Percentiles rank a stretch among this genome's conserved stretches.
These are phyloP conservation scores for Hypoxylon sp. DNA, from an alignment of 2,329 filamentous ascomycete genomes.

Conservation along the genomic window DNA sequence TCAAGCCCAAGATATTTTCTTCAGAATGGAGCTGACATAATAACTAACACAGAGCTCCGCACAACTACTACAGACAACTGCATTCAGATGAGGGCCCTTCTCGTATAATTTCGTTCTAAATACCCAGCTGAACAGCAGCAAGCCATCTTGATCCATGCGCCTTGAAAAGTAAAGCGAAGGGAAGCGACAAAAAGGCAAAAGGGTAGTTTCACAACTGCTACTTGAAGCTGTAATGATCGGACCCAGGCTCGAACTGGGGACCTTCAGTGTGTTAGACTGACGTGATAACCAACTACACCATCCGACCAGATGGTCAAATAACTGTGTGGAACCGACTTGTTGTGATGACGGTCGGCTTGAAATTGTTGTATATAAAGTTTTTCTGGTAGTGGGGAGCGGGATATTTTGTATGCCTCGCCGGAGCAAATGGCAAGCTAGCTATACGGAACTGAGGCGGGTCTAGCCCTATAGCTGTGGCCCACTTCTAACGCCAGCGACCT, in stretches of 20 bases:
- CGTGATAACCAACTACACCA: constrained; percentile 65
- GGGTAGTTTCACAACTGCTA: background rate
- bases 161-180: background rate
- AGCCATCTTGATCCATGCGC: background rate
- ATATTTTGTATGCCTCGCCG: background rate
- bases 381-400: background rate
- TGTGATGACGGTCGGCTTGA: background rate
- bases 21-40: no score
- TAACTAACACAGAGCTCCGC: no score
- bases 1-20: no score
- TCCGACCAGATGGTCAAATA: constrained; percentile 46
- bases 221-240: constrained; percentile 45
- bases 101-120: background rate
- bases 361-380: background rate
- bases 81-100: no score
- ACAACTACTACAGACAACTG: no score
- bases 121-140: background rate
- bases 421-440: background rate
- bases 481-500: background rate
- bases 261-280: constrained; percentile 64
- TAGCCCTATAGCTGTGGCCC: background rate
- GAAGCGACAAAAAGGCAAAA: background rate
- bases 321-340: background rate
- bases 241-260: constrained; percentile 57
- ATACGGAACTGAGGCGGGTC: constrained; percentile 1